Base-by-base conservation (phyloP, 805 yeast species). In the Scheffersomyces stipitis region DNA sequence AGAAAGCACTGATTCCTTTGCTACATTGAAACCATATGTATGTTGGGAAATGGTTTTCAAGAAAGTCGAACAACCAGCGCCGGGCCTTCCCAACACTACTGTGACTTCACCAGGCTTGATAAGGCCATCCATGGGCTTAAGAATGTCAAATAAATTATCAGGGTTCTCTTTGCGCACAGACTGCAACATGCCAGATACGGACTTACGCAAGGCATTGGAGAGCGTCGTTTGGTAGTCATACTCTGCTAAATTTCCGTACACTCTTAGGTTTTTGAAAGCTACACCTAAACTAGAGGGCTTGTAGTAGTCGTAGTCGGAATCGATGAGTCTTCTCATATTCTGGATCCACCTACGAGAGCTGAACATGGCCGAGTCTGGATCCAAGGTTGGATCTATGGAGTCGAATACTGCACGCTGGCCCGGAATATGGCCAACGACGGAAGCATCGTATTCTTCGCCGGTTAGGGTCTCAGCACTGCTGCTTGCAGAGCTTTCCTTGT, bases 81-180 rank as follows among this genome's bases (percentile, higher is more conserved):
- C 91, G 1, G 91, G 91, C 59, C 90, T 75, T 39, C 93, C 91
- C 31, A 84, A 64, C 8, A 84, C 88, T 33, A 83, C 83, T 5
- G 83, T 73, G 31, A 83, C 63, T 42, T 80, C 81, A 33, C 88
- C 87, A 3, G 86, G 80, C 34, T 63, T 64, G 37, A 80, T 65
- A 3, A 74, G 36, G 13, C 81, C 88, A 49, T 81, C 85, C 84
- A 80, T 80, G 20, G 83, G 72, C 53, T 80, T 80, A 56, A 76
- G 65, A 44, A 76, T 81, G 42, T 75, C 76, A 44, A 76, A 78
- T 38, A 48, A 46, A 27, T 41, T 44, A 20, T 41, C 44, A 2
- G 34, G 18, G 18, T 35, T 33, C 12, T 37, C 34, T 26, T 43
- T 42, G 16, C 33, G 28, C 34, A 41, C 42, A 10, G 14, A 15